These are phyloP conservation scores for Drechslerella dactyloides DNA, from an alignment of 2,329 filamentous ascomycete genomes.

Conservation along the genomic window DNA sequence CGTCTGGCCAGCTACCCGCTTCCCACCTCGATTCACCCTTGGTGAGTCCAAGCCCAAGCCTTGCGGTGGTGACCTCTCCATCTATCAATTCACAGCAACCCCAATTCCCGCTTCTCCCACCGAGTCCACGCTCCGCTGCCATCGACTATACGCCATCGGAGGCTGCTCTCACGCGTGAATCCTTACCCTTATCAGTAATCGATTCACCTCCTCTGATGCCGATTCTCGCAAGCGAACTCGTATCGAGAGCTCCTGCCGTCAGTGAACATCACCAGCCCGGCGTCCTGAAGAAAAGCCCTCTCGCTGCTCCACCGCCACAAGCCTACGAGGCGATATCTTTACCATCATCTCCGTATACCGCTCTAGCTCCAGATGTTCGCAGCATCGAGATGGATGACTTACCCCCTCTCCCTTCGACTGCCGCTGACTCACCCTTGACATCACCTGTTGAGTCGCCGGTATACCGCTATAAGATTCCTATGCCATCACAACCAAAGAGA, in stretches of 20 bases:
- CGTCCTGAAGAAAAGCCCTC: neutral
- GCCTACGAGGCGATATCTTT: slow-evolving; percentile 5
- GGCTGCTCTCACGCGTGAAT: neutral
- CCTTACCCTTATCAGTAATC: slow-evolving; percentile 11
- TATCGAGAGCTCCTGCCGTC: neutral
- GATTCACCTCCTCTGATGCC: slow-evolving; percentile 13
- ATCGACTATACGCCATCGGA: neutral
- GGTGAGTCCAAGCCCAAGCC: neutral
- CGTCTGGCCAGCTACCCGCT: slow-evolving; percentile 6
- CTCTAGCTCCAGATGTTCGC: neutral
- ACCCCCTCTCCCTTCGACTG: slow-evolving; percentile 1
- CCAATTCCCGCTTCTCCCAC: neutral
- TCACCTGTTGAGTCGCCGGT: neutral
- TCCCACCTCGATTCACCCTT: slow-evolving; percentile 29
- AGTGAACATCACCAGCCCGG: neutral
- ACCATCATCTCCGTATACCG: slow-evolving; percentile 16
- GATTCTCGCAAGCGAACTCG: neutral
- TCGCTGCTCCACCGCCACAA: neutral
- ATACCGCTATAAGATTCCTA: slow-evolving; percentile 13
- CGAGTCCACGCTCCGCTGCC: slow-evolving; percentile 1
- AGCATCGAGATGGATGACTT: neutral
- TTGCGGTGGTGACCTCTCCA: slow-evolving; percentile 4
- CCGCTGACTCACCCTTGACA: slow-evolving; percentile 12
- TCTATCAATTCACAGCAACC: neutral
- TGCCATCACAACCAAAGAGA: slow-evolving; percentile 10